Evolutionary conservation across 169 alveolate genomes (phyloP).

Genomic region (Eimeria tenella): DNA sequence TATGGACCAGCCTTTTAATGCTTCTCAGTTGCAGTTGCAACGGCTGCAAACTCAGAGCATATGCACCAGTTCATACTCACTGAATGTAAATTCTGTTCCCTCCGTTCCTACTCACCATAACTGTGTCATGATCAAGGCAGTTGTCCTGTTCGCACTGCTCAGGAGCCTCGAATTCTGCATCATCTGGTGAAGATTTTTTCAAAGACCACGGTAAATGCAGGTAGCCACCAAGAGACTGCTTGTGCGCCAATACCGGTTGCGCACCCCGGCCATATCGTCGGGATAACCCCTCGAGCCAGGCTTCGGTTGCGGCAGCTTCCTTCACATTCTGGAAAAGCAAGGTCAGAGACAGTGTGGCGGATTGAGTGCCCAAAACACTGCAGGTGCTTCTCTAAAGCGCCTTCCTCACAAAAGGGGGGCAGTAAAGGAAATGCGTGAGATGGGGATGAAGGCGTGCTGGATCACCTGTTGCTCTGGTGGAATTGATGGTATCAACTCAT

Average conservation of each 20-base stretch:
- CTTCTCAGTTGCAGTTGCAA: too few relatives aligned
- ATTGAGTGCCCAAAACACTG: too few relatives aligned
- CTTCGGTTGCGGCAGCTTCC: slow-evolving; percentile 57
- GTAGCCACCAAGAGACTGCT: slow-evolving; percentile 26
- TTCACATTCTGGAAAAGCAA: neutral
- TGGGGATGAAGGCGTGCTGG: neutral
- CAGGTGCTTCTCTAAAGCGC: too few relatives aligned
- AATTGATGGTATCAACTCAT: neutral
- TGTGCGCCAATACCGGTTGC: slow-evolving; percentile 32
- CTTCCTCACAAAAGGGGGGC: too few relatives aligned
- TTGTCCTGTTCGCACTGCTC: neutral
- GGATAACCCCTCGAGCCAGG: slow-evolving; percentile 79
- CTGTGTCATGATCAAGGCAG: too few relatives aligned
- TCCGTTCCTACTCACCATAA: too few relatives aligned
- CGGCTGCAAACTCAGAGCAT: too few relatives aligned
- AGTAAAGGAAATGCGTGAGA: too few relatives aligned
- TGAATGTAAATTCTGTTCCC: too few relatives aligned
- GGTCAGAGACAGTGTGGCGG: neutral
- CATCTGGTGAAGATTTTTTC: slow-evolving; percentile 13
- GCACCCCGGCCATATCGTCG: slow-evolving; percentile 78
- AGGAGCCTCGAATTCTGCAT: neutral
- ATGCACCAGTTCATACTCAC: too few relatives aligned
- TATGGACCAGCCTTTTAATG: too few relatives aligned
- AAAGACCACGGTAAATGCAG: slow-evolving; percentile 61
- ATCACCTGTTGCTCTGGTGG: slow-evolving; percentile 16